Conservation (phyloP, 2,329 filamentous ascomycete species). For the Beauveria bassiana region DNA sequence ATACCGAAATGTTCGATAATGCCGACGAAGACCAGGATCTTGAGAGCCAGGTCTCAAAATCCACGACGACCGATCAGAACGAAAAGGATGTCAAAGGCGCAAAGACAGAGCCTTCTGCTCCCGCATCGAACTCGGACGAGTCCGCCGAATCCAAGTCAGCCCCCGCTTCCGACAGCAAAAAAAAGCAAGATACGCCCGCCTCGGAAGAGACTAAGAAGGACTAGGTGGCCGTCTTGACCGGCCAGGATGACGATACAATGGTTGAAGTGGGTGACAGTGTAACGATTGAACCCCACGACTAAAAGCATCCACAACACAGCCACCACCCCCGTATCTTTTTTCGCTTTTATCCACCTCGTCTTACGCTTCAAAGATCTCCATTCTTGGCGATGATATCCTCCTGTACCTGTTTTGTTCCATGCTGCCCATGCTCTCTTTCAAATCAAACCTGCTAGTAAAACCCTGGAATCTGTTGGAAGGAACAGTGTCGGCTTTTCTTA, state of each 20-base stretch:
- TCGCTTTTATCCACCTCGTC: neutral
- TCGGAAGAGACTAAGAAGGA: constrained; percentile 28
- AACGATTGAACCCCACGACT: constrained; percentile 1
- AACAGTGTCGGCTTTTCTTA: constrained; percentile 5
- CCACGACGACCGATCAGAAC: constrained; percentile 19
- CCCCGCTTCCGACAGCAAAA: neutral
- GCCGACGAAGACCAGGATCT: constrained; percentile 78
- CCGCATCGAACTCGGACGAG: constrained; percentile 4
- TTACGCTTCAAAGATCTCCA: constrained; percentile 2
- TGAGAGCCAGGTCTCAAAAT: constrained; percentile 72
- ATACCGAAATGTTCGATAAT: constrained; percentile 91
- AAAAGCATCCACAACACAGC: neutral
- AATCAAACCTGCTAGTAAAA: neutral
- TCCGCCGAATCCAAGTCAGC: constrained; percentile 12
- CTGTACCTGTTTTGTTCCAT: constrained; percentile 1
- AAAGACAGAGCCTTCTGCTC: constrained; percentile 15
- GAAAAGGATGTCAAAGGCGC: constrained; percentile 14
- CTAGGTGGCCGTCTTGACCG: constrained; percentile 24
- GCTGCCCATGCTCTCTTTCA: neutral
- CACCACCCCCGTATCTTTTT: constrained; percentile 5
- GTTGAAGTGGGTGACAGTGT: constrained; percentile 15
- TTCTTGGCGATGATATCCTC: constrained; percentile 10
- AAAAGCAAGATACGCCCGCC: neutral
- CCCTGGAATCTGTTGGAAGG: constrained; percentile 2
- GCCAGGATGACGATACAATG: constrained; percentile 9